Evolutionary conservation across 2,329 filamentous ascomycete species (phyloP).

Genomic region (Penicillium sp.): DNA sequence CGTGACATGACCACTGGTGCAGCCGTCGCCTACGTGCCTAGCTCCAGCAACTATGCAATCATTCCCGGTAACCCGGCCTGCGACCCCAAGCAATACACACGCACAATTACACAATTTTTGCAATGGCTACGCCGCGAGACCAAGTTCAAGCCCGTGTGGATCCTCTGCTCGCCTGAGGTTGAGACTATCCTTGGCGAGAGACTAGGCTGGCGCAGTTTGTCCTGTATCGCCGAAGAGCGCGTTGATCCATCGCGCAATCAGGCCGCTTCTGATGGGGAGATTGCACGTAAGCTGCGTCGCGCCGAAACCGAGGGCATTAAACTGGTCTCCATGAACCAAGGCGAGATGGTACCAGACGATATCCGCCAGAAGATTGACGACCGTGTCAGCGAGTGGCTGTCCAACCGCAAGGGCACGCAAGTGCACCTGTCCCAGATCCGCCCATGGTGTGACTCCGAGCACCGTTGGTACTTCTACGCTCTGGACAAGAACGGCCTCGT

Average conservation of each 20-base stretch:
- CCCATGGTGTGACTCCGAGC: slow-evolving; percentile 80
- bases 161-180: slow-evolving; percentile 75
- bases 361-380: slow-evolving; percentile 68
- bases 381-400: slow-evolving; percentile 76
- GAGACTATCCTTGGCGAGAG: slow-evolving; percentile 78
- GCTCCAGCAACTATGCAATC: slow-evolving; percentile 71
- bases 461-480: slow-evolving; percentile 83
- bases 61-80: slow-evolving; percentile 86
- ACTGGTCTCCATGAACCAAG: slow-evolving; percentile 69
- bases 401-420: slow-evolving; percentile 76
- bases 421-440: slow-evolving; percentile 87
- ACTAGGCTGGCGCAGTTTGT: slow-evolving; percentile 84
- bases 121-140: slow-evolving; percentile 71
- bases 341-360: slow-evolving; percentile 63
- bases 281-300: slow-evolving; percentile 73
- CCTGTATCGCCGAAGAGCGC: slow-evolving; percentile 84
- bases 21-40: slow-evolving; percentile 77
- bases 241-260: slow-evolving; percentile 71
- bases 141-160: slow-evolving; percentile 78
- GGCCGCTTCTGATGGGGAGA: slow-evolving; percentile 63
- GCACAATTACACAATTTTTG: slow-evolving; percentile 72
- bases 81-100: slow-evolving; percentile 71
- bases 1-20: slow-evolving; percentile 76
- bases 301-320: slow-evolving; percentile 82
- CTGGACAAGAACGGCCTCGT: slow-evolving; percentile 71